phyloP scores from a whole-genome alignment of 257 asterid genomes.

The Avicennia marina region DNA sequence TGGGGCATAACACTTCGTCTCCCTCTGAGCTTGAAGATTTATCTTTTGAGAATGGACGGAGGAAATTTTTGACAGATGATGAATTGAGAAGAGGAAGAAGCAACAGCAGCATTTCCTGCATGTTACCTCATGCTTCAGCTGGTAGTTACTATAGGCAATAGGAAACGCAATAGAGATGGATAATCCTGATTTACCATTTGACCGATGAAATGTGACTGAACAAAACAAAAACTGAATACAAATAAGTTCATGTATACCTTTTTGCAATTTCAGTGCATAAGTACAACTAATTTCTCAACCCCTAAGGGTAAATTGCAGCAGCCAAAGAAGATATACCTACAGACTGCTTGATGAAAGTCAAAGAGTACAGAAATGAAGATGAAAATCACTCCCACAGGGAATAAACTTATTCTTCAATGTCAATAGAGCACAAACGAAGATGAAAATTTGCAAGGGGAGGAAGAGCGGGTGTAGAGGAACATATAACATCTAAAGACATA shows the following conservation, averaged over 20 bases:
- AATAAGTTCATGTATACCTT: too few species aligned
- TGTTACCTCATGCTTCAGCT: constrained; percentile 19
- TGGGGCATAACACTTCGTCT: constrained; percentile 76
- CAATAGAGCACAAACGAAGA: too few species aligned
- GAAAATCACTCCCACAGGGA: not conserved
- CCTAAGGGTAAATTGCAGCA: too few species aligned
- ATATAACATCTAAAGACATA: too few species aligned
- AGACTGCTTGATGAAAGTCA: too few species aligned
- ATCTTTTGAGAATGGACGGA: constrained; percentile 79
- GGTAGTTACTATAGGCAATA: constrained; percentile 5
- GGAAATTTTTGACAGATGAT: constrained; percentile 68
- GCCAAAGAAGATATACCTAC: too few species aligned
- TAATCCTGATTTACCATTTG: not conserved
- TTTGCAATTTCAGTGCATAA: too few species aligned
- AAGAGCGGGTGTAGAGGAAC: not conserved
- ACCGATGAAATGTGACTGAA: not conserved
- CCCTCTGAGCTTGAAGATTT: constrained; percentile 58
- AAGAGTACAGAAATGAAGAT: not conserved
- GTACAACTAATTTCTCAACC: too few species aligned
- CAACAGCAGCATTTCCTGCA: constrained; percentile 90
- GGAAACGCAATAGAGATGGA: constrained; percentile 11
- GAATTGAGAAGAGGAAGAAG: constrained; percentile 95
- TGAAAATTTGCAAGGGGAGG: too few species aligned
- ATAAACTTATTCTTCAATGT: not conserved
- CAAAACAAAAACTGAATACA: too few species aligned